These are phyloP conservation scores for Rhynchosporium graminicola DNA, from an alignment of 2,329 filamentous ascomycete genomes.

Conservation along the genomic window DNA sequence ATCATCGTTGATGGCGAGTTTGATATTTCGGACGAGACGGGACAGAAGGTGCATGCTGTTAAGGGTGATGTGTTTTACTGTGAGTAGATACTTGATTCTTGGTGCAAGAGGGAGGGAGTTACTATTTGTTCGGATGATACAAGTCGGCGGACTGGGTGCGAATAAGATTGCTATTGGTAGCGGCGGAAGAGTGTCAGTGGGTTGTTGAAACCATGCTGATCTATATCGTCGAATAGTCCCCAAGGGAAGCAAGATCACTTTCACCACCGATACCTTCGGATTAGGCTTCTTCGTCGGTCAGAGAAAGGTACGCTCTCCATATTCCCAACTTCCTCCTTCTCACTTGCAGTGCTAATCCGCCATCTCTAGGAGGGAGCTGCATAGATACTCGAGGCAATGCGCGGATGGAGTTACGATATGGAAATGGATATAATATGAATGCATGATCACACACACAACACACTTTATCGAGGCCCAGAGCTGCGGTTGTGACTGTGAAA, in stretches of 20 bases:
- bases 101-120: too few relatives aligned
- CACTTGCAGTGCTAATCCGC: neutral
- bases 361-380: constrained; percentile 8
- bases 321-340: too few relatives aligned
- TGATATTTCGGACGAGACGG: constrained; percentile 60
- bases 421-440: too few relatives aligned
- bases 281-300: constrained; percentile 42
- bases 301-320: constrained; percentile 33
- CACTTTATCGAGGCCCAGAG: too few relatives aligned
- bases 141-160: neutral
- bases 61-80: constrained; percentile 65
- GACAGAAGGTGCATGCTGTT: constrained; percentile 55
- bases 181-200: neutral
- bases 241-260: constrained; percentile 41
- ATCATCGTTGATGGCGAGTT: constrained; percentile 65
- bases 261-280: constrained; percentile 40
- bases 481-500: too few relatives aligned
- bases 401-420: too few relatives aligned
- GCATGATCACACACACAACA: too few relatives aligned
- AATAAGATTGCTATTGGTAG: neutral
- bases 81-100: constrained; percentile 24
- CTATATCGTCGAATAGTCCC: constrained; percentile 31
- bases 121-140: neutral
- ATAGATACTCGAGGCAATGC: neutral
- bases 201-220: constrained; percentile 18